Percentiles rank a stretch among this genome's conserved stretches.
Conservation (phyloP, 331 rosid genomes). For the Malus hybrid region DNA sequence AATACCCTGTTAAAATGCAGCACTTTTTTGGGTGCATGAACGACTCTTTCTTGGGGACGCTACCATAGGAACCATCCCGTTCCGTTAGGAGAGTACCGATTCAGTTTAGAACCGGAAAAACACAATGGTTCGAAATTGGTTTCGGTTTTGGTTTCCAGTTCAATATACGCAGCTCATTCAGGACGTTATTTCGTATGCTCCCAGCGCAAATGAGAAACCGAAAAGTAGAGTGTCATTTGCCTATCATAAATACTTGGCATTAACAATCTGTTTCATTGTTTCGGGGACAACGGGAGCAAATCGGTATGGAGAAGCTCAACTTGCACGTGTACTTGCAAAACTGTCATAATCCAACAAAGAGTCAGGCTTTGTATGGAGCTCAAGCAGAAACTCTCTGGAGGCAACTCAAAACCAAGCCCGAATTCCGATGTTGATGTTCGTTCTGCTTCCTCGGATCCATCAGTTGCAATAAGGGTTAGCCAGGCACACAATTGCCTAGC, state of each 20-base stretch:
- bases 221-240: not conserved
- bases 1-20: no score
- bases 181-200: not conserved
- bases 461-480: slow-evolving; percentile 1
- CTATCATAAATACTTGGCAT: not conserved
- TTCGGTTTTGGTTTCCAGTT: not conserved
- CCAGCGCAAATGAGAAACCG: not conserved
- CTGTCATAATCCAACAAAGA: slow-evolving; percentile 24
- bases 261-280: not conserved
- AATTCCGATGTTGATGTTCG: slow-evolving; percentile 9
- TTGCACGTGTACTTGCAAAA: slow-evolving; percentile 22
- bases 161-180: not conserved
- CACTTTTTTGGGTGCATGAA: no score
- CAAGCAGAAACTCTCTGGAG: slow-evolving; percentile 18
- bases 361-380: slow-evolving; percentile 18
- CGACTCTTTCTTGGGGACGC: no score
- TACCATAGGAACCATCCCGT: no score
- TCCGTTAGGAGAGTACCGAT: no score
- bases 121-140: not conserved
- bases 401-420: not conserved
- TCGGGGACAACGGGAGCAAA: slow-evolving; percentile 5
- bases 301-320: slow-evolving; percentile 24
- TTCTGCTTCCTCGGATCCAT: slow-evolving; percentile 17
- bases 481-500: not conserved
- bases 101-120: not conserved